Base-by-base conservation (phyloP, 176 grass and related monocot species). In the Oryza meyeriana region DNA sequence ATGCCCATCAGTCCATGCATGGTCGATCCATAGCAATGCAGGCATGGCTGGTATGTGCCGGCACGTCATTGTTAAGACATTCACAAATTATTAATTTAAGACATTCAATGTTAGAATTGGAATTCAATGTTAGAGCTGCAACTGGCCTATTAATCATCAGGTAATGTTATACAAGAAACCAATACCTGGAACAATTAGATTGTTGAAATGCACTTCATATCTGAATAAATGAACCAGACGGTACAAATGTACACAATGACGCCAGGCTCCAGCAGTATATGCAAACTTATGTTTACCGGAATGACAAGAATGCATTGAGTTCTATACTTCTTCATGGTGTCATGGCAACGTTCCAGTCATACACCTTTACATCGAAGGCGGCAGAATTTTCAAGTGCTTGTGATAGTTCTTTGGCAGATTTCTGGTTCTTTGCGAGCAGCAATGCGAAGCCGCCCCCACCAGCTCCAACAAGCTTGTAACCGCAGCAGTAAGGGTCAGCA, bases 401-500 rank as follows among this genome's bases (percentile, higher is more conserved):
- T 13, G 64, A 77, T 29, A 98, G 90, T 33, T 91, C 71, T 55
- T 63, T 61, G 12, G 92, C 92, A 1, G 41, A 41, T 20, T 71
- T 5, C 0, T 1, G 2, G 45, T 65, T 81, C 90, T 89, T 98
- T 40, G 92, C 88, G 27, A 98, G 92, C 64, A 98, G 71, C 28
- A 98, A 85, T 0, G 90, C 90, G 61, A 98, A 98, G 32, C 92
- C 92, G 22, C 92, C 95, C 0, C 92, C 95, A 18, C 95, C 92
- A 17, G 92, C 92, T 75, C 95, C 95, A 1, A 95, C 92, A 35
- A 98, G 84, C 78, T 98, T 98, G 85, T 98, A 98, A 18, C 95
- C 95, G 12, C 90, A 86, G 81, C 95, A 98, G 82, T 93, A 98
- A 25, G 90, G 79, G 22, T 82, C 88, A 1, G 86, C 88, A 32